These are phyloP conservation scores for Cyclotella choctawhatcheeana DNA, from an alignment of 108 stramenopile genomes.

Conservation along the genomic window DNA sequence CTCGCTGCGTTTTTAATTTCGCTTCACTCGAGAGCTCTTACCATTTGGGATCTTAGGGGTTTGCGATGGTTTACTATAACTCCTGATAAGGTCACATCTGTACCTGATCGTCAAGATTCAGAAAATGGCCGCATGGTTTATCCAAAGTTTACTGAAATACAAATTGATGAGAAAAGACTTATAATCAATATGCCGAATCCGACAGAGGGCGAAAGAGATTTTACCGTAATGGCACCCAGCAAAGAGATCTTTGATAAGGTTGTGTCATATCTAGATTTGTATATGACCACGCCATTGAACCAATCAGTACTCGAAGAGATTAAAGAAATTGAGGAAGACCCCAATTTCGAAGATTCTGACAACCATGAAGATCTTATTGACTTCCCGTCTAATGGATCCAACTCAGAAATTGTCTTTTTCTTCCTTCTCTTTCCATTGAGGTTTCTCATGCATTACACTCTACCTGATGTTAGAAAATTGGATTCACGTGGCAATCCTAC, in stretches of 20 bases:
- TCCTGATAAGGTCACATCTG: slow-evolving; percentile 47
- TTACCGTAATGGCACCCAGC: slow-evolving; percentile 63
- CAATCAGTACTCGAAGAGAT: too few species aligned
- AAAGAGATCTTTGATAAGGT: slow-evolving; percentile 50
- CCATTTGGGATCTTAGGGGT: too few species aligned
- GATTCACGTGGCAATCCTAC: slow-evolving; percentile 46
- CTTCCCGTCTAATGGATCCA: slow-evolving; percentile 44
- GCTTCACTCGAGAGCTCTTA: too few species aligned
- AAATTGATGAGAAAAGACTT: slow-evolving; percentile 61
- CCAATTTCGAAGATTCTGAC: slow-evolving; percentile 46
- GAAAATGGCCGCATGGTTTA: slow-evolving; percentile 57
- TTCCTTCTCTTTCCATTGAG: slow-evolving; percentile 60
- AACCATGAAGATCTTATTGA: slow-evolving; percentile 51
- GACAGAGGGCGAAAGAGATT: slow-evolving; percentile 22
- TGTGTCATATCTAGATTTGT: slow-evolving; percentile 40
- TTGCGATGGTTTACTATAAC: slow-evolving; percentile 74
- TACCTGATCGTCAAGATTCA: slow-evolving; percentile 58
- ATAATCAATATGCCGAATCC: slow-evolving; percentile 60
- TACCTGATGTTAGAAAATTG: slow-evolving; percentile 63
- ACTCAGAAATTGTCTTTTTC: slow-evolving; percentile 41
- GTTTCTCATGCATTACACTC: slow-evolving; percentile 57
- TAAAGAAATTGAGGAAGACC: too few species aligned
- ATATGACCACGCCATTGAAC: too few species aligned
- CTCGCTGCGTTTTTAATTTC: too few species aligned
- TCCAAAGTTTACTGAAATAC: slow-evolving; percentile 56